Conservation (phyloP, 164 flowering plant species). For the Cinnamomum micranthum region DNA sequence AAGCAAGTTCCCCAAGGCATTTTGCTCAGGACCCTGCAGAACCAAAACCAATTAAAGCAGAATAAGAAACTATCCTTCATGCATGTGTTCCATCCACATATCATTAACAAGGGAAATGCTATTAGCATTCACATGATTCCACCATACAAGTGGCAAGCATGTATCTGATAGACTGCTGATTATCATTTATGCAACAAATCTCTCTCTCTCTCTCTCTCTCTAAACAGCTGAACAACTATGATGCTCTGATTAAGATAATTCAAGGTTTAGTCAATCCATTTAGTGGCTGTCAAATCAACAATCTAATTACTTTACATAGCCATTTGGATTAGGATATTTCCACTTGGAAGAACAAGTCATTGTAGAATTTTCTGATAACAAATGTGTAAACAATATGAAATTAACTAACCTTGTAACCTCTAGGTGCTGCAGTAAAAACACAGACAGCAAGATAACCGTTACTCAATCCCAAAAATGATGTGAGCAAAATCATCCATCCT, state of each 20-base stretch:
- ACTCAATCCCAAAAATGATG: conserved; percentile 46
- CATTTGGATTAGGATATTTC: too few species aligned
- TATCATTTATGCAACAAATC: too few species aligned
- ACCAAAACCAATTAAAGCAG: background rate
- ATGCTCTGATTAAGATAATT: too few species aligned
- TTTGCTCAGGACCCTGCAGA: conserved; percentile 63
- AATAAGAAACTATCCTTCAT: background rate
- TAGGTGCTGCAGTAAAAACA: conserved; percentile 52
- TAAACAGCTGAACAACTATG: too few species aligned
- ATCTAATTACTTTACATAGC: background rate
- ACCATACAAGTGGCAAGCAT: too few species aligned
- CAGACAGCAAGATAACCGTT: conserved; percentile 65
- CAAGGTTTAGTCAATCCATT: too few species aligned
- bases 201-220: too few species aligned
- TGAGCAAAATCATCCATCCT: conserved; percentile 64
- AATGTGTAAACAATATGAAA: too few species aligned
- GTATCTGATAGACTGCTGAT: too few species aligned
- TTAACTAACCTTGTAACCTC: conserved; percentile 54
- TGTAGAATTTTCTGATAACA: background rate
- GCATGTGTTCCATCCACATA: background rate
- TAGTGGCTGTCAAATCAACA: background rate
- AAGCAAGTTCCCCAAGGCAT: conserved; percentile 64
- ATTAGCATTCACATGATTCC: too few species aligned
- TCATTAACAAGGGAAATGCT: background rate
- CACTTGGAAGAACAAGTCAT: background rate